Evolutionary conservation across 768 basidiomycete genomes (phyloP).

Genomic region (Podaxis sp.): DNA sequence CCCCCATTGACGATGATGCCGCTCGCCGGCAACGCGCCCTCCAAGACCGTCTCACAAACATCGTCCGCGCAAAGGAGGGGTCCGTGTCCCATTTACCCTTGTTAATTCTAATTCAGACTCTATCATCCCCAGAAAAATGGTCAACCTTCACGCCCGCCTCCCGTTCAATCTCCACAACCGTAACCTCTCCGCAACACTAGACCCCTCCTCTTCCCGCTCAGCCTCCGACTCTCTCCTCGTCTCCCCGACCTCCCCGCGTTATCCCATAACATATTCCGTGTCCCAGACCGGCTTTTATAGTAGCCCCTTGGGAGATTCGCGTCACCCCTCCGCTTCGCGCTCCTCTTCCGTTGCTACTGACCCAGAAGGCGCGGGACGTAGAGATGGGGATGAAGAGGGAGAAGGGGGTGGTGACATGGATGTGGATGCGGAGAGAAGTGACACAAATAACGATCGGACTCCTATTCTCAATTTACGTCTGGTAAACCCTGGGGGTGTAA

Average conservation of each 20-base stretch:
- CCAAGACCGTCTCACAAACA: conserved; percentile 45
- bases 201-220: conserved; percentile 22
- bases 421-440: not conserved
- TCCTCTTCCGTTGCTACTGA: conserved; percentile 9
- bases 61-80: conserved; percentile 59
- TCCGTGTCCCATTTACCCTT: conserved; percentile 21
- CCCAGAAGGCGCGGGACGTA: not conserved
- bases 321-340: conserved; percentile 14
- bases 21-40: conserved; percentile 35
- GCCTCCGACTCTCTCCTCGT: conserved; percentile 22
- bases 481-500: conserved; percentile 15
- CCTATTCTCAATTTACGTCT: conserved; percentile 23
- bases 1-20: conserved; percentile 8
- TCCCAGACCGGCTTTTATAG: conserved; percentile 1
- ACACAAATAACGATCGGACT: not conserved
- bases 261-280: conserved; percentile 11
- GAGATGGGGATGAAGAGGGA: not conserved
- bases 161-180: conserved; percentile 57
- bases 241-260: conserved; percentile 18
- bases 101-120: not conserved
- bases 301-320: conserved; percentile 3
- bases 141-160: conserved; percentile 50
- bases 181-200: conserved; percentile 17
- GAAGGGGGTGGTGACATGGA: conserved; percentile 6
- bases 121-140: conserved; percentile 48